Conservation (phyloP, 2,329 filamentous ascomycete species). For the Lecanosticta acicola region DNA sequence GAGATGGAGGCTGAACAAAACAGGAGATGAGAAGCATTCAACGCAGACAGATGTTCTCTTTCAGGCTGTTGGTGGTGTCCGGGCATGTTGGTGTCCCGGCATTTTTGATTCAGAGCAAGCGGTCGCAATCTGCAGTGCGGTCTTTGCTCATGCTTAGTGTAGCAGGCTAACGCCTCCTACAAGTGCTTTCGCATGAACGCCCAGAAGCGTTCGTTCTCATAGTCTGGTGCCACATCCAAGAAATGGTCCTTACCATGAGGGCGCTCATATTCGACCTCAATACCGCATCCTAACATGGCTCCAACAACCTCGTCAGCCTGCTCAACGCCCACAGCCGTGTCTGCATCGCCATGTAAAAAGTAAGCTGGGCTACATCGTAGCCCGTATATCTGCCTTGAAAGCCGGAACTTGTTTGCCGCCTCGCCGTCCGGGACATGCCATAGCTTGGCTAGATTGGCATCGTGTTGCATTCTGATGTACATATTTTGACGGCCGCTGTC, state of each 20-base stretch:
- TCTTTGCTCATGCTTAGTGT: not conserved
- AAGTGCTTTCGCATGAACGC: slow-evolving; percentile 27
- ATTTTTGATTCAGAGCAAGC: too few species aligned
- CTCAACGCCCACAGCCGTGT: slow-evolving; percentile 27
- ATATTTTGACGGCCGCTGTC: slow-evolving; percentile 17
- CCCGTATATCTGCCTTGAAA: slow-evolving; percentile 24
- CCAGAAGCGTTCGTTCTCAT: slow-evolving; percentile 26
- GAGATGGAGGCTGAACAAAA: slow-evolving; percentile 25
- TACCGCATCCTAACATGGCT: slow-evolving; percentile 23
- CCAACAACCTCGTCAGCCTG: slow-evolving; percentile 30
- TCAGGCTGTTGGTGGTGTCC: too few species aligned
- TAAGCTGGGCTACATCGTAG: slow-evolving; percentile 24
- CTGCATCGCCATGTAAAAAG: slow-evolving; percentile 28
- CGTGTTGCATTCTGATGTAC: slow-evolving; percentile 28
- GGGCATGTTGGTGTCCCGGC: too few species aligned
- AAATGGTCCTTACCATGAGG: slow-evolving; percentile 25
- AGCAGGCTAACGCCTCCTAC: not conserved
- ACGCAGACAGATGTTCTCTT: not conserved
- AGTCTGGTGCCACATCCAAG: slow-evolving; percentile 23
- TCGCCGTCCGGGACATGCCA: slow-evolving; percentile 17
- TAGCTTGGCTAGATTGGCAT: slow-evolving; percentile 25
- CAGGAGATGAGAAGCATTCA: not conserved
- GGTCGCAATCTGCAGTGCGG: too few species aligned
- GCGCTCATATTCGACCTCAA: slow-evolving; percentile 26
- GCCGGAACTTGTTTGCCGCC: slow-evolving; percentile 22